Evolutionary conservation across 176 grass and related monocot species (phyloP).

Genomic region (Eragrostis curvula): DNA sequence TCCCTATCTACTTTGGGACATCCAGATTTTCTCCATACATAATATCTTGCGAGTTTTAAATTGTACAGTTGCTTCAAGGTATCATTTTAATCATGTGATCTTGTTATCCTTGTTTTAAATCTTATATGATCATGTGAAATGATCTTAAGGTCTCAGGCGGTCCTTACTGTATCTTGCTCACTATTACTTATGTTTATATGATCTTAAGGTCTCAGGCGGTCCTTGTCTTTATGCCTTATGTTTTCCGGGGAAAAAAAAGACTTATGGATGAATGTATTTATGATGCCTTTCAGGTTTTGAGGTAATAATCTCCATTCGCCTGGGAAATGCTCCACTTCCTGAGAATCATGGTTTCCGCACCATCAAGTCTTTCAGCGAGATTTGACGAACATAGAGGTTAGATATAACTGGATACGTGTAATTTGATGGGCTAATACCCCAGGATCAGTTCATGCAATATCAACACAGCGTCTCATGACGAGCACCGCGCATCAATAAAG

Average conservation of each 20-base stretch:
- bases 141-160: not conserved
- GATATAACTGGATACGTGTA: not conserved
- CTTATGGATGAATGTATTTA: not conserved
- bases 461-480: not conserved
- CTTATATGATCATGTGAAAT: not conserved
- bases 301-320: slow-evolving; percentile 63
- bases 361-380: slow-evolving; percentile 59
- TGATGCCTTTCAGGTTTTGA: slow-evolving; percentile 53
- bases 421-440: not conserved
- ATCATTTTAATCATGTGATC: not conserved
- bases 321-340: slow-evolving; percentile 62
- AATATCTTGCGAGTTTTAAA: too few species aligned
- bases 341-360: slow-evolving; percentile 65
- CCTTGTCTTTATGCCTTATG: not conserved
- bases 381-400: slow-evolving; percentile 28
- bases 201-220: not conserved
- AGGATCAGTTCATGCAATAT: slow-evolving; percentile 10
- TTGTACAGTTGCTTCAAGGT: not conserved
- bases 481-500: not conserved
- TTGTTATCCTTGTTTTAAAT: not conserved
- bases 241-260: not conserved
- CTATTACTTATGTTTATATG: not conserved
- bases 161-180: slow-evolving; percentile 8
- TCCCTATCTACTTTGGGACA: too few species aligned
- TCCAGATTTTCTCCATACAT: too few species aligned